Evolutionary conservation across 2,329 filamentous ascomycete genomes (phyloP).

Genomic region (Fusarium begoniae): DNA sequence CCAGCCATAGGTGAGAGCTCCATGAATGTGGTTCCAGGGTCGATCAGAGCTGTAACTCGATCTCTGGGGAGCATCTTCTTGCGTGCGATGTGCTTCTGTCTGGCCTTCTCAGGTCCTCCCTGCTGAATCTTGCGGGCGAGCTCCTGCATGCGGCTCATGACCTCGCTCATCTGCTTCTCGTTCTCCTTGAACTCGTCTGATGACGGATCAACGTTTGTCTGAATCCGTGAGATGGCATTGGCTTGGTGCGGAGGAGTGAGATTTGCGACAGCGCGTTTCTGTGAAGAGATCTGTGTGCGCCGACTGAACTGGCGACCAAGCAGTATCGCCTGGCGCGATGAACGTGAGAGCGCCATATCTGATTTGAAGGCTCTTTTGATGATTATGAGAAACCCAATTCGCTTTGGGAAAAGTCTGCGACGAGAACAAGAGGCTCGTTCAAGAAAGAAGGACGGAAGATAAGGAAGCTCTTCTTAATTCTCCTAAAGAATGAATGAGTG

Average conservation of each 20-base stretch:
- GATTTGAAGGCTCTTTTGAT: conserved; percentile 1
- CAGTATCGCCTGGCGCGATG: conserved; percentile 58
- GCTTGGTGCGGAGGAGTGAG: conserved; percentile 86
- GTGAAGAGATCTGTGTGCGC: conserved; percentile 44
- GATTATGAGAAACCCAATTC: background rate
- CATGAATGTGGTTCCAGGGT: conserved; percentile 88
- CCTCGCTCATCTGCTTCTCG: conserved; percentile 76
- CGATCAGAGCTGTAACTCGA: conserved; percentile 85
- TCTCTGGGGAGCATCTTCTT: conserved; percentile 96
- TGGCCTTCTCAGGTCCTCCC: conserved; percentile 83
- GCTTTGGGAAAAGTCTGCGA: background rate
- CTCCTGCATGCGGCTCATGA: conserved; percentile 72
- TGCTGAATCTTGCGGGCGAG: conserved; percentile 77
- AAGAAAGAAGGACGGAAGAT: background rate
- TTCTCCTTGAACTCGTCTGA: conserved; percentile 87
- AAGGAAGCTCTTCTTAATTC: conserved; percentile 10
- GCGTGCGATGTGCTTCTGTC: conserved; percentile 85
- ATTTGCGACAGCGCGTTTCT: conserved; percentile 66
- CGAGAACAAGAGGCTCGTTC: conserved; percentile 16
- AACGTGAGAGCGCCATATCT: conserved; percentile 58
- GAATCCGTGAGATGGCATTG: conserved; percentile 81
- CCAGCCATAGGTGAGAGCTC: conserved; percentile 94
- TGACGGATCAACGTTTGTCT: conserved; percentile 77
- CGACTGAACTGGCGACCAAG: conserved; percentile 46
- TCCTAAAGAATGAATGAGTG: background rate